Evolutionary conservation across 257 asterid species (phyloP), one percentile per base, ranked within the genome.

Genomic region (Capsicum rhomboideum): DNA sequence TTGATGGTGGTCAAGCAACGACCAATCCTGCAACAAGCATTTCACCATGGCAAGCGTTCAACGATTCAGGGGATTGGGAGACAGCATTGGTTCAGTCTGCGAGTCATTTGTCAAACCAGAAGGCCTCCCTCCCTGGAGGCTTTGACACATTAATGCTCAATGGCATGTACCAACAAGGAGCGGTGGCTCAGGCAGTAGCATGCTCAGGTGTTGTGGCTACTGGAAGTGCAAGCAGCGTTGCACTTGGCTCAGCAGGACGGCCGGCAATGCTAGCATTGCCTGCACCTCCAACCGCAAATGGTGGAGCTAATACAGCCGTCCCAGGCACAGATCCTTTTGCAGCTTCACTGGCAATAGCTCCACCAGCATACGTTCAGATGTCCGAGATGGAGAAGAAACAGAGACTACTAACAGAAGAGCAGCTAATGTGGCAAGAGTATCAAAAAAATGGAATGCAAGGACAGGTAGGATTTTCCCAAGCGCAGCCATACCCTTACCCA

Each of bases 381-480:
- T 90, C 98, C 4, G 99, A 95, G 53, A 86, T 97, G 93, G 99
- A 97, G 90, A 97, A 91, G 91, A 97, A 95, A 86, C 99, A 91
- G 82, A 89, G 90, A 71, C 80, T 93, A 82, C 85, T 92, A 37
- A 89, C 83, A 17, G 94, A 97, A 68, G 98, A 97, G 89, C 99
- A 97, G 77, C 4, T 88, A 37, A 90, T 91, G 92, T 97, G 99
- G 99, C 99, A 94, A 89, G 93, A 95, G 68, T 95, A 92, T 68
- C 85, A 91, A n/a, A 93, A 89, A 34, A 93, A 91, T 80, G 99
- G 99, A 83, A 93, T 88, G 94, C 98, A 94, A 84, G 99, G 97
- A 40, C 92, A 90, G 37, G 94, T 88, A 31, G 90, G 90, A 49
- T 90, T 90, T 59, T 75, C 88, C 80, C 90, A 86, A 64, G 83